phyloP scores from a whole-genome alignment of 2,329 filamentous ascomycete genomes.

The Myrmaecium sp. region DNA sequence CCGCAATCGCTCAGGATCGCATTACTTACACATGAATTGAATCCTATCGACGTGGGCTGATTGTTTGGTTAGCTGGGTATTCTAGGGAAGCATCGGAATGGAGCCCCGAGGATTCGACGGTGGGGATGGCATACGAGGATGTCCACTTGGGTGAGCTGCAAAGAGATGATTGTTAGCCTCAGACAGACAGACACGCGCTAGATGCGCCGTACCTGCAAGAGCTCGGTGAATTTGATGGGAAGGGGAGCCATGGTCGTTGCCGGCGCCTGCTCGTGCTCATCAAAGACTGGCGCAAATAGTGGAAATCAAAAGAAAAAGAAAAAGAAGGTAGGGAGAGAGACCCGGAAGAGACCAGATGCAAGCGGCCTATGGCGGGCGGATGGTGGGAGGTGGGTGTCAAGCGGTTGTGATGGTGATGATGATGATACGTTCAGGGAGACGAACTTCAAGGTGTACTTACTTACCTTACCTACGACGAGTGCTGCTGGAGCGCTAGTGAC shows the following conservation, averaged over 20 bases:
- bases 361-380: background rate
- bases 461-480: no score
- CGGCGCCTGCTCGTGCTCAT: slow-evolving; percentile 21
- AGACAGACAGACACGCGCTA: slow-evolving; percentile 1
- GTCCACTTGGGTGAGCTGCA: slow-evolving; percentile 28
- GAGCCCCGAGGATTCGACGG: slow-evolving; percentile 4
- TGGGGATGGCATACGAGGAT: slow-evolving; percentile 25
- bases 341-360: slow-evolving; percentile 1
- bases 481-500: no score
- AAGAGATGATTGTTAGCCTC: slow-evolving; percentile 14
- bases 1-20: background rate
- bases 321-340: slow-evolving; percentile 8
- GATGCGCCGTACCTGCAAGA: slow-evolving; percentile 47
- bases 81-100: no score
- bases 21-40: slow-evolving; percentile 64
- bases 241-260: slow-evolving; percentile 44
- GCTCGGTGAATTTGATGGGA: slow-evolving; percentile 87
- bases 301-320: slow-evolving; percentile 16
- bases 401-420: no score
- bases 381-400: no score
- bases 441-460: no score
- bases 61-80: slow-evolving; percentile 12
- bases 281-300: slow-evolving; percentile 11
- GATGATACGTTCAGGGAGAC: no score
- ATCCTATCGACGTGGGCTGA: slow-evolving; percentile 58